Percentiles rank a stretch among this genome's conserved stretches.
phyloP scores from a whole-genome alignment of 1,284 basidiomycete species.

The Earliella scabrosa region DNA sequence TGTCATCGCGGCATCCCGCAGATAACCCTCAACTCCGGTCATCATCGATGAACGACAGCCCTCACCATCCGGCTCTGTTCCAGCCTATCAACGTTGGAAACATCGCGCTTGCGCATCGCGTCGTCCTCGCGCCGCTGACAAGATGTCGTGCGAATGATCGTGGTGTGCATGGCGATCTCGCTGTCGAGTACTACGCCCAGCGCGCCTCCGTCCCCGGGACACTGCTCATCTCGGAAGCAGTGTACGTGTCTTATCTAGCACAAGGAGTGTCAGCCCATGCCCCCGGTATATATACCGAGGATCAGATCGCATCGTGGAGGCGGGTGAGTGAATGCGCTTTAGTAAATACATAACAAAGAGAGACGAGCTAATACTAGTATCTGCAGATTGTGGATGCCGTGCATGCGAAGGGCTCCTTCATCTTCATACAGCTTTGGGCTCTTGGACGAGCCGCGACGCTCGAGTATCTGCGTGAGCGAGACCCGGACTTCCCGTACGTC shows the following conservation, averaged over 20 bases:
- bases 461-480: constrained; percentile 32
- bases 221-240: constrained; percentile 53
- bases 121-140: constrained; percentile 53
- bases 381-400: constrained; percentile 21
- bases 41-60: no score
- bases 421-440: constrained; percentile 54
- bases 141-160: constrained; percentile 35
- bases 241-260: constrained; percentile 42
- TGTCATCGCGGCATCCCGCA: no score
- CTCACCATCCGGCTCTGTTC: no score
- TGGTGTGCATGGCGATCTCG: constrained; percentile 33
- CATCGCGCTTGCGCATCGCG: constrained; percentile 44
- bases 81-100: constrained; percentile 47
- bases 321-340: constrained; percentile 32
- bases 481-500: constrained; percentile 40
- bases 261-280: constrained; percentile 38
- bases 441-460: constrained; percentile 43
- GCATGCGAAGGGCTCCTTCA: constrained; percentile 40
- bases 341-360: no score
- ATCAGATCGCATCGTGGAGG: constrained; percentile 52
- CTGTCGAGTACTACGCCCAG: constrained; percentile 51
- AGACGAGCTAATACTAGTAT: no score
- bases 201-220: constrained; percentile 47
- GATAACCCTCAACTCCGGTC: no score
- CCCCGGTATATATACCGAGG: constrained; percentile 47